A percentile compares a stretch with the other conserved stretches of the same genome.
Evolutionary conservation across 345 rosid species (phyloP).

Genomic region (Psidium friedrichsthalianum): DNA sequence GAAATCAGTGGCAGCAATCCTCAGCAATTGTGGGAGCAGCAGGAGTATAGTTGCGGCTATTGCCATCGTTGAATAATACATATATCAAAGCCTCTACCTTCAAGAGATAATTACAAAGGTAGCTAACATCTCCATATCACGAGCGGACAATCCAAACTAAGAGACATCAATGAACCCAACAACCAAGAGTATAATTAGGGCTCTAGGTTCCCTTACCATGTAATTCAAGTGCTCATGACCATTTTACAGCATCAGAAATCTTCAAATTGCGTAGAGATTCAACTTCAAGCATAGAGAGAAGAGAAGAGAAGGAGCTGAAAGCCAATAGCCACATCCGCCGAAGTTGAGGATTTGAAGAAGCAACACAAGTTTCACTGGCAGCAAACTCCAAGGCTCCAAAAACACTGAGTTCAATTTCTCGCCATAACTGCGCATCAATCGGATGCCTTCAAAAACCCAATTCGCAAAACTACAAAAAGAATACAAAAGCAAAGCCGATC

Average conservation of each 20-base stretch:
- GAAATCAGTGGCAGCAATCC: constrained; percentile 22
- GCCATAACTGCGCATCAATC: neutral
- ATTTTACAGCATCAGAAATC: neutral
- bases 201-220: neutral
- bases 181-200: neutral
- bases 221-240: neutral
- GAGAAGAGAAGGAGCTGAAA: neutral
- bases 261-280: neutral
- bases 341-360: neutral
- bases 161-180: neutral
- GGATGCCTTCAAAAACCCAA: neutral
- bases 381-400: neutral
- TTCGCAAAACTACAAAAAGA: constrained; percentile 9
- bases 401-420: neutral
- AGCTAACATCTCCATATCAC: neutral
- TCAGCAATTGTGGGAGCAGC: constrained; percentile 25
- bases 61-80: constrained; percentile 13
- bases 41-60: constrained; percentile 20
- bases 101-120: neutral
- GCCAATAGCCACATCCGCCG: neutral
- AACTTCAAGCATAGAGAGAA: neutral
- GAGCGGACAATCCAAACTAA: neutral
- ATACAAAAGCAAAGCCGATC: neutral
- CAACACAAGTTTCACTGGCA: neutral
- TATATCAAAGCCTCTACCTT: neutral